phyloP scores from a whole-genome alignment of 176 grass and related monocot species.

The Secale cereale region DNA sequence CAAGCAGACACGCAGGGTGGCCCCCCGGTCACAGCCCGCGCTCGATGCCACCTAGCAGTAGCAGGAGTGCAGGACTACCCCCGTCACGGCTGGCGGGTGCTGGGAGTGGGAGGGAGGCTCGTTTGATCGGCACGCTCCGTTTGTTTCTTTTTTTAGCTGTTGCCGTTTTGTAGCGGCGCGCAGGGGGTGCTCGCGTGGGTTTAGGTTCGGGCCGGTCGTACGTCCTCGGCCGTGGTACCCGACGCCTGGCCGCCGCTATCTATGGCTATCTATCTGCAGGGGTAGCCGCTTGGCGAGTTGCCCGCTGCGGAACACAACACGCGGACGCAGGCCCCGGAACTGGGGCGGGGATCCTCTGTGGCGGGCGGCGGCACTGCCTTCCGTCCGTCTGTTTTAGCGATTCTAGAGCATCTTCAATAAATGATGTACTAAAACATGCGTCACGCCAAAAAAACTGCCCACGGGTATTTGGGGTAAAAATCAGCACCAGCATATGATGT shows the following conservation, averaged over 20 bases:
- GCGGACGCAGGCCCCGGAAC: background rate
- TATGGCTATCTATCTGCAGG: background rate
- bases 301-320: background rate
- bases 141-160: background rate
- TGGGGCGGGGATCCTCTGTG: slow-evolving; percentile 25
- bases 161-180: background rate
- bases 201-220: background rate
- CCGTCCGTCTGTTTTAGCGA: background rate
- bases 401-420: too few species aligned
- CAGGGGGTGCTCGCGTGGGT: too few species aligned
- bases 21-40: too few species aligned
- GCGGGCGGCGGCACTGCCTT: background rate
- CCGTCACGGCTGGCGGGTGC: too few species aligned
- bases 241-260: background rate
- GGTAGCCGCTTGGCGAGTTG: background rate
- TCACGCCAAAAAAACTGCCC: too few species aligned
- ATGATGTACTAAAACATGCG: too few species aligned
- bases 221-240: slow-evolving; percentile 75
- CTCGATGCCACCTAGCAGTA: too few species aligned
- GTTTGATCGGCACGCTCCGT: background rate
- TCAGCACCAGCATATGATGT: too few species aligned
- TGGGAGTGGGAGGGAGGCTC: too few species aligned
- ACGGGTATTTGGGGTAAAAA: too few species aligned
- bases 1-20: slow-evolving; percentile 3
- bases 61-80: too few species aligned